Percentiles rank a stretch among this genome's conserved stretches.
Evolutionary conservation across 2,329 filamentous ascomycete species (phyloP).

Genomic region (Pseudonectria foliicola): DNA sequence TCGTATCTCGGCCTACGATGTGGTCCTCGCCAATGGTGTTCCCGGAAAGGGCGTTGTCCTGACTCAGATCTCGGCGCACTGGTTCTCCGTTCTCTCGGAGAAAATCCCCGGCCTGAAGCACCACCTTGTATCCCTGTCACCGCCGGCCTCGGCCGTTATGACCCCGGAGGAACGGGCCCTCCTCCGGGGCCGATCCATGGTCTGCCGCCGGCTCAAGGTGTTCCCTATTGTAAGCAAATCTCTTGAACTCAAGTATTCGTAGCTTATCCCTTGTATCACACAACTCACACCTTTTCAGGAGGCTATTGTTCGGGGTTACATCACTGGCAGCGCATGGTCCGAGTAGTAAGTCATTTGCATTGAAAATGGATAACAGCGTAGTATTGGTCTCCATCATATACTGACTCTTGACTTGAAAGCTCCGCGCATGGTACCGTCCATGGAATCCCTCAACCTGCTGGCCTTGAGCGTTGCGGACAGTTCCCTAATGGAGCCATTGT

Average conservation of each 20-base stretch:
- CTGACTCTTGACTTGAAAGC: too few species aligned
- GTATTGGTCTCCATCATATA: too few species aligned
- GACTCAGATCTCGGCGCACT: constrained; percentile 40
- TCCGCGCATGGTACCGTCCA: constrained; percentile 62
- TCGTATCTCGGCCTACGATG: constrained; percentile 93
- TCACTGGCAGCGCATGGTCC: constrained; percentile 77
- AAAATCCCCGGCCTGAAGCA: constrained; percentile 42
- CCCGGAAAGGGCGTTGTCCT: constrained; percentile 48
- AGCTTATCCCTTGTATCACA: not conserved
- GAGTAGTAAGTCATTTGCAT: constrained; percentile 45
- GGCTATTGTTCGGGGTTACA: constrained; percentile 67
- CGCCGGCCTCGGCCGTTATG: constrained; percentile 28
- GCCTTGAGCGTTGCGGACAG: constrained; percentile 62
- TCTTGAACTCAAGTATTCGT: too few species aligned
- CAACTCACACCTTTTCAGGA: constrained; percentile 7
- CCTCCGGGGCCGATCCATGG: constrained; percentile 65
- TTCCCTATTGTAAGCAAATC: constrained; percentile 49
- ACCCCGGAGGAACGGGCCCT: constrained; percentile 39
- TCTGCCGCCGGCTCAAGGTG: constrained; percentile 64
- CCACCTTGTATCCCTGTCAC: constrained; percentile 43
- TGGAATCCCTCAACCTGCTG: constrained; percentile 61
- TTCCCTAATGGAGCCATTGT: constrained; percentile 57
- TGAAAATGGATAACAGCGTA: too few species aligned
- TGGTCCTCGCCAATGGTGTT: constrained; percentile 68
- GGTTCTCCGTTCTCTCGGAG: constrained; percentile 43